Conservation (phyloP, 208 protist genomes). For the Wallacemonas sp. region DNA sequence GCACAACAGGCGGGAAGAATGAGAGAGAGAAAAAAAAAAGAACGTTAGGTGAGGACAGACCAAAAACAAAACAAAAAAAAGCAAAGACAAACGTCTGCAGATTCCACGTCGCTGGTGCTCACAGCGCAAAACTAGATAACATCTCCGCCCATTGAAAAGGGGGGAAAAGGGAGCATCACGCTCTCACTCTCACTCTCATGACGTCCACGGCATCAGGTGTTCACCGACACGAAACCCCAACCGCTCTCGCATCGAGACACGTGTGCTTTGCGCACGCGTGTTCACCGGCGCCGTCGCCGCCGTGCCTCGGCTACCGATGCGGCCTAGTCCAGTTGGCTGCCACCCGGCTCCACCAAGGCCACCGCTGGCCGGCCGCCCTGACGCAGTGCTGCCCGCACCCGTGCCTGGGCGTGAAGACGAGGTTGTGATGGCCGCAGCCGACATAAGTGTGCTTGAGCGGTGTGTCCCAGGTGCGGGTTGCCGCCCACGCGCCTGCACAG, state of each 20-base stretch:
- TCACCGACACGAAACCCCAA: conserved; percentile 30
- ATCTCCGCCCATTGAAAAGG: no score
- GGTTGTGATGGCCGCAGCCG: not conserved
- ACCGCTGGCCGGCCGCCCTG: no score
- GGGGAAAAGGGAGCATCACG: no score
- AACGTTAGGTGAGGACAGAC: no score
- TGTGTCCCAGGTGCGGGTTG: not conserved
- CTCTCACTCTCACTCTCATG: conserved; percentile 18
- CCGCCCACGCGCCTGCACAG: no score
- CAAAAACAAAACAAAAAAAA: no score
- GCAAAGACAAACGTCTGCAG: no score
- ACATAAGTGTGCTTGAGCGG: not conserved
- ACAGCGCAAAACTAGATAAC: no score
- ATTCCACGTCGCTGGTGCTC: no score
- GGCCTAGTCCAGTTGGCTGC: not conserved
- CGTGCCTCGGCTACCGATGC: not conserved
- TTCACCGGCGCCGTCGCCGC: conserved; percentile 9
- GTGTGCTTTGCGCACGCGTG: conserved; percentile 3
- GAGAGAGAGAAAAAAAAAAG: conserved; percentile 19
- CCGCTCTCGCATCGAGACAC: conserved; percentile 20
- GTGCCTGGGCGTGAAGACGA: not conserved
- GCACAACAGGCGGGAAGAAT: conserved; percentile 14
- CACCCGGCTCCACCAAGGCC: not conserved
- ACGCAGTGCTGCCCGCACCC: not conserved
- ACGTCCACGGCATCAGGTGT: conserved; percentile 43